phyloP scores from a whole-genome alignment of 2,329 filamentous ascomycete species.

The Hymenotorrendiella dingleyae region DNA sequence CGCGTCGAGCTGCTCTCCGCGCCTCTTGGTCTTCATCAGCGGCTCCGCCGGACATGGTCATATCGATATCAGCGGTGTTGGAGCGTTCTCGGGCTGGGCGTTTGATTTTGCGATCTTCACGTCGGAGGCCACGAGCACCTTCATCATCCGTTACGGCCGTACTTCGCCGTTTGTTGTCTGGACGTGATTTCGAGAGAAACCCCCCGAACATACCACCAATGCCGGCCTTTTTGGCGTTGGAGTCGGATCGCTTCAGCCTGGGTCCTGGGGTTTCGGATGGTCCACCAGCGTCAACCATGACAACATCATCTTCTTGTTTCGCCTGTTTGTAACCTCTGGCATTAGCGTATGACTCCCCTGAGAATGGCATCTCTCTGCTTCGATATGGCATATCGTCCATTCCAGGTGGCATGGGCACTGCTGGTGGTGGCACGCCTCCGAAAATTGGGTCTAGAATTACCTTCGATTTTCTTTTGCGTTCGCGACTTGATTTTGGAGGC shows the following conservation, averaged over 20 bases:
- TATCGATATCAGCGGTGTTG: slow-evolving; percentile 37
- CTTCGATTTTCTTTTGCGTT: slow-evolving; percentile 37
- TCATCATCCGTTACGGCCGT: slow-evolving; percentile 49
- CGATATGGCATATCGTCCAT: slow-evolving; percentile 24
- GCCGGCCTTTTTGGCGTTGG: slow-evolving; percentile 55
- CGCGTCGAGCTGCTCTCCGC: slow-evolving; percentile 55
- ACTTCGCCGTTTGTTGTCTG: slow-evolving; percentile 44
- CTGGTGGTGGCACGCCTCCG: slow-evolving; percentile 20
- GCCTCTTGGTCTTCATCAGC: slow-evolving; percentile 56
- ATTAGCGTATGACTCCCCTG: slow-evolving; percentile 32
- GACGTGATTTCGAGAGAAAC: slow-evolving; percentile 40
- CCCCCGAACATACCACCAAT: slow-evolving; percentile 58
- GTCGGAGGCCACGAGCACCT: slow-evolving; percentile 24
- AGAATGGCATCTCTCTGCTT: slow-evolving; percentile 20
- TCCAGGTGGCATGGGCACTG: slow-evolving; percentile 29
- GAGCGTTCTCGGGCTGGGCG: slow-evolving; percentile 30
- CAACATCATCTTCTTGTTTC: slow-evolving; percentile 57
- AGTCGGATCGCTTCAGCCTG: slow-evolving; percentile 53
- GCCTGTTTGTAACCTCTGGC: slow-evolving; percentile 52
- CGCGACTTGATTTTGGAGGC: slow-evolving; percentile 43
- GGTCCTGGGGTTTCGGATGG: slow-evolving; percentile 34
- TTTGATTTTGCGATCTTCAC: slow-evolving; percentile 33
- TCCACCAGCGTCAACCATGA: slow-evolving; percentile 49
- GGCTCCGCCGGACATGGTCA: slow-evolving; percentile 37
- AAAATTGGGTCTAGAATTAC: slow-evolving; percentile 31